Base-by-base conservation (phyloP, 202 grass and related monocot species). In the Zoysia matrella region DNA sequence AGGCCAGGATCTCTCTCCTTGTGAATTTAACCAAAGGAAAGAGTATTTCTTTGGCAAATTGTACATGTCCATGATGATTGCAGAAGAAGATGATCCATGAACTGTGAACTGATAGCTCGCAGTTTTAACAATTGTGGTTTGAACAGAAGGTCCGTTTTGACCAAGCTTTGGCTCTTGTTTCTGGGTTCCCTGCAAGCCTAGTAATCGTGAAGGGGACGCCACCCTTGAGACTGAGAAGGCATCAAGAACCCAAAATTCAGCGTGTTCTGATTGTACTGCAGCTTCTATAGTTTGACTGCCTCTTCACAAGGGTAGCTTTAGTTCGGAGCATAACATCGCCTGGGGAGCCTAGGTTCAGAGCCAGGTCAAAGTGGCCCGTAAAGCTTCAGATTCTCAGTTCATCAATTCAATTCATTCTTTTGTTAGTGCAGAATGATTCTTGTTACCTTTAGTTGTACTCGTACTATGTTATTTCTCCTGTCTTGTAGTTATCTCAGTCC, bases 11-110 rank as follows among this genome's bases (percentile, higher is more conserved):
- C 82, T 90, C 85, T 87, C 78, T 86, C 88, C 90, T 90, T 97
- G 89, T 94, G 91, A 93, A 97, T 93, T 97, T 93, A 94, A 92
- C 86, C 75, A 80, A 79, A 89, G 89, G 85, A 80, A 88, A 87
- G 86, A 88, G 74, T 75, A 87, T 90, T 84, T 86, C 61, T 89
- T 92, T 90, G 89, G 91, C 86, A 87, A 89, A 78, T 81, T 97
- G 92, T 97, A 92, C 90, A 97, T 92, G 52, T 58, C 69, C 72
- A 84, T 51, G 63, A 85, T 89, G 73, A 86, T 74, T 73, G 72
- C 86, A 80, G 88, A 88, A 78, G 83, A 82, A 65, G 85, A 83
- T 75, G 79, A 79, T 88, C 85, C 77, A 82, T 86, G 88, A 87
- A 86, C 84, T 87, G 75, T 87, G 88, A 90, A 75, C 84, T 83